phyloP scores from a whole-genome alignment of 2,329 filamentous ascomycete species.

The Clarireedia hainanense region DNA sequence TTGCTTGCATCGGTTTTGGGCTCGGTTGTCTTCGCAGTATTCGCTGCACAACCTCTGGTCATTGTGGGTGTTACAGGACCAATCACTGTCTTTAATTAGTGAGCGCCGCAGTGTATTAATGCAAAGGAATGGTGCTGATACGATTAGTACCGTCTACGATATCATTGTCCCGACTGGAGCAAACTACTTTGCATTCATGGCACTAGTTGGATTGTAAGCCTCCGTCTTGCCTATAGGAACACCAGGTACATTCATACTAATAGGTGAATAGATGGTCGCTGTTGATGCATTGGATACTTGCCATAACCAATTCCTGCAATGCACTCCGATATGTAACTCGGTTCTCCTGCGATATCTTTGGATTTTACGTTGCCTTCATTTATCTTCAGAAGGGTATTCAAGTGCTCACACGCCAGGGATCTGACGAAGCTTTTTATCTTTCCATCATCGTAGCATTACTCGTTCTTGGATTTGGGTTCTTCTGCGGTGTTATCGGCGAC shows the following conservation, averaged over 20 bases:
- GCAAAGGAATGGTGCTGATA: conserved; percentile 3
- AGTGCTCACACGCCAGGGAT: conserved; percentile 69
- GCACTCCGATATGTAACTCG: conserved; percentile 81
- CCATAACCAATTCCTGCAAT: conserved; percentile 81
- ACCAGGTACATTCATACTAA: background rate
- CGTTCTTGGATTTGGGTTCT: conserved; percentile 69
- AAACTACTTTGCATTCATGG: conserved; percentile 85
- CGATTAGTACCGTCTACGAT: conserved; percentile 73
- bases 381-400: conserved; percentile 89
- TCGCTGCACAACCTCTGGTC: conserved; percentile 77
- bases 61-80: conserved; percentile 89
- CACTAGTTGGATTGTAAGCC: conserved; percentile 66
- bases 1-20: conserved; percentile 79
- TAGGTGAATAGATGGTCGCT: conserved; percentile 61
- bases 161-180: conserved; percentile 72
- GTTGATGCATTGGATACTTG: conserved; percentile 76
- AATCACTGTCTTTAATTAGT: conserved; percentile 91
- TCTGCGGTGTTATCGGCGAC: conserved; percentile 62
- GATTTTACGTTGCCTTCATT: conserved; percentile 88
- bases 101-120: conserved; percentile 20
- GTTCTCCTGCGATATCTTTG: conserved; percentile 90
- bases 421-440: conserved; percentile 61
- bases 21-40: conserved; percentile 69
- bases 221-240: background rate
- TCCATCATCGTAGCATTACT: conserved; percentile 70